phyloP scores from a whole-genome alignment of 2,329 filamentous ascomycete species.

The Rhinocladiella mackenziei region DNA sequence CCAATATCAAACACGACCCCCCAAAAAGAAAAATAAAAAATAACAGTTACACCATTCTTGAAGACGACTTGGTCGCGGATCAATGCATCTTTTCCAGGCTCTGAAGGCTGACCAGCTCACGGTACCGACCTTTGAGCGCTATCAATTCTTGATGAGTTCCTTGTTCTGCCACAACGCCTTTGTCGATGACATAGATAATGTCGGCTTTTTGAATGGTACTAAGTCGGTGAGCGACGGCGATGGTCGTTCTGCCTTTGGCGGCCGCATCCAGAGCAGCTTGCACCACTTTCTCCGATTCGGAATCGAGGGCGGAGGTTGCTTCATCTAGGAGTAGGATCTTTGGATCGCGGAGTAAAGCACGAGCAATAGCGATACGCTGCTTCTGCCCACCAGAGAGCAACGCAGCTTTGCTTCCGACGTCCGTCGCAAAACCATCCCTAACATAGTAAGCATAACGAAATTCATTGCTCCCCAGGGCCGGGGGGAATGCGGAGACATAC shows the following conservation, averaged over 20 bases:
- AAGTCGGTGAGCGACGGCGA: slow-evolving; percentile 87
- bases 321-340: slow-evolving; percentile 81
- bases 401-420: slow-evolving; percentile 81
- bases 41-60: too few relatives aligned
- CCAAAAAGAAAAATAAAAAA: not conserved
- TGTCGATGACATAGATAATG: slow-evolving; percentile 93
- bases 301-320: slow-evolving; percentile 56
- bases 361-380: slow-evolving; percentile 88
- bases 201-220: slow-evolving; percentile 94
- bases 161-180: slow-evolving; percentile 77
- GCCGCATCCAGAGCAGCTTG: slow-evolving; percentile 76
- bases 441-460: slow-evolving; percentile 27
- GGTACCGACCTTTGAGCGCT: slow-evolving; percentile 59
- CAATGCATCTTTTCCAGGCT: slow-evolving; percentile 59
- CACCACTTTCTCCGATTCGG: slow-evolving; percentile 49
- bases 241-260: slow-evolving; percentile 79
- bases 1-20: too few relatives aligned
- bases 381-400: slow-evolving; percentile 89
- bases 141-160: slow-evolving; percentile 74
- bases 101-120: slow-evolving; percentile 75
- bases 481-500: slow-evolving; percentile 37
- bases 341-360: slow-evolving; percentile 84
- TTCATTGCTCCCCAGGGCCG: slow-evolving; percentile 27
- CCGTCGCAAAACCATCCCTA: slow-evolving; percentile 72
- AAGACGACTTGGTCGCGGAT: too few relatives aligned